These are phyloP conservation scores for Oenanthe sinensis DNA, from an alignment of 129 eudicot species.

Conservation along the genomic window DNA sequence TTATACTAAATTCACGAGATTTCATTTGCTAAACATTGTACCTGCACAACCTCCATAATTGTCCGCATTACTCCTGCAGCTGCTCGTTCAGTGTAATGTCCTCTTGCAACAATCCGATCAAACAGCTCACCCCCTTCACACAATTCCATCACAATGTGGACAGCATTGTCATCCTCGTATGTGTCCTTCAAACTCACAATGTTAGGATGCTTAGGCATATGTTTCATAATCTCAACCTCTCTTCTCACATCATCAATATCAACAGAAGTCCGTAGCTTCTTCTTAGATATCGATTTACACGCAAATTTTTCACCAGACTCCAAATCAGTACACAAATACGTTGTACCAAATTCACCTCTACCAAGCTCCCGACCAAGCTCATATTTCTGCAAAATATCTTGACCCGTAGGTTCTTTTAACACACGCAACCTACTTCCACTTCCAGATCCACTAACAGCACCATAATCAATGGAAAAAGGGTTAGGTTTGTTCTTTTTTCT, in stretches of 20 bases:
- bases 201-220: conserved; percentile 41
- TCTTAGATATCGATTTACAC: conserved; percentile 74
- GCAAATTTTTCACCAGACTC: conserved; percentile 47
- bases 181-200: conserved; percentile 14
- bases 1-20: not conserved
- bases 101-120: conserved; percentile 56
- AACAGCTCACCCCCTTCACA: conserved; percentile 14
- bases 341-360: conserved; percentile 74
- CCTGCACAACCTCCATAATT: conserved; percentile 78
- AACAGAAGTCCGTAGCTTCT: conserved; percentile 61
- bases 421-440: conserved; percentile 33
- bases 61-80: conserved; percentile 63
- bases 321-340: conserved; percentile 64
- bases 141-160: conserved; percentile 11
- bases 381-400: conserved; percentile 36
- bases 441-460: conserved; percentile 33
- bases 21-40: conserved; percentile 14
- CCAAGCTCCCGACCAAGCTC: conserved; percentile 69
- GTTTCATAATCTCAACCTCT: conserved; percentile 79
- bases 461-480: conserved; percentile 36
- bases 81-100: conserved; percentile 82
- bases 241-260: conserved; percentile 83
- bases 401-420: conserved; percentile 53
- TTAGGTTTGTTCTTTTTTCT: conserved; percentile 44
- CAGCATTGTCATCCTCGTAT: conserved; percentile 5